Conservation (phyloP, 164 flowering plant genomes). For the Tinospora cordifolia region DNA sequence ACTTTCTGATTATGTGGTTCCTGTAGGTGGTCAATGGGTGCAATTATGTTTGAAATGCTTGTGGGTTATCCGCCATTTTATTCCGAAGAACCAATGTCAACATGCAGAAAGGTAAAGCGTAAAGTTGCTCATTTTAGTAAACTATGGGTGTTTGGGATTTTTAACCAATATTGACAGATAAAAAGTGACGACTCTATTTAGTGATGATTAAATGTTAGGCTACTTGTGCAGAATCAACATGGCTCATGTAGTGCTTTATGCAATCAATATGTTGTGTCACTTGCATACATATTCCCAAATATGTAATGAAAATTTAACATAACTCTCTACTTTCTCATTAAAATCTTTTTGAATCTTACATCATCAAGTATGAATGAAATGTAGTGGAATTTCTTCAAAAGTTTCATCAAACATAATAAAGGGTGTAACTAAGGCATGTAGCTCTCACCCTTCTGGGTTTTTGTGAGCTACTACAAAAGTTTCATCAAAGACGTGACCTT, state of each 20-base stretch:
- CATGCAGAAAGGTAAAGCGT: slow-evolving; percentile 58
- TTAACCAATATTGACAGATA: background rate
- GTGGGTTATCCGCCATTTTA: slow-evolving; percentile 61
- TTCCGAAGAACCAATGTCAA: slow-evolving; percentile 56
- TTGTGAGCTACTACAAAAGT: too few species aligned
- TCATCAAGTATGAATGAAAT: too few species aligned
- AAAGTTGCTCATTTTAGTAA: background rate
- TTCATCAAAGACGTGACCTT: too few species aligned
- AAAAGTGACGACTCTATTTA: background rate
- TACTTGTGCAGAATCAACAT: background rate
- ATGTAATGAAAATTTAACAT: too few species aligned
- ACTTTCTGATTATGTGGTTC: slow-evolving; percentile 1
- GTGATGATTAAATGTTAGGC: background rate
- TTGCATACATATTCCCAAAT: background rate
- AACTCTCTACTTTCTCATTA: too few species aligned
- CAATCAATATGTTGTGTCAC: background rate
- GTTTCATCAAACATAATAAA: too few species aligned
- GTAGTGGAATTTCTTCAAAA: too few species aligned
- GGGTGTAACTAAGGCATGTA: too few species aligned
- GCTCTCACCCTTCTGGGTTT: too few species aligned
- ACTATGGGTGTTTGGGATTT: background rate
- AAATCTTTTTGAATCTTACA: too few species aligned
- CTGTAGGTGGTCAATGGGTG: slow-evolving; percentile 57
- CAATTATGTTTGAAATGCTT: slow-evolving; percentile 55
- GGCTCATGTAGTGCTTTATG: background rate